Base-by-base conservation (phyloP, 2,329 filamentous ascomycete genomes). In the Stagonosporopsis rhizophila region DNA sequence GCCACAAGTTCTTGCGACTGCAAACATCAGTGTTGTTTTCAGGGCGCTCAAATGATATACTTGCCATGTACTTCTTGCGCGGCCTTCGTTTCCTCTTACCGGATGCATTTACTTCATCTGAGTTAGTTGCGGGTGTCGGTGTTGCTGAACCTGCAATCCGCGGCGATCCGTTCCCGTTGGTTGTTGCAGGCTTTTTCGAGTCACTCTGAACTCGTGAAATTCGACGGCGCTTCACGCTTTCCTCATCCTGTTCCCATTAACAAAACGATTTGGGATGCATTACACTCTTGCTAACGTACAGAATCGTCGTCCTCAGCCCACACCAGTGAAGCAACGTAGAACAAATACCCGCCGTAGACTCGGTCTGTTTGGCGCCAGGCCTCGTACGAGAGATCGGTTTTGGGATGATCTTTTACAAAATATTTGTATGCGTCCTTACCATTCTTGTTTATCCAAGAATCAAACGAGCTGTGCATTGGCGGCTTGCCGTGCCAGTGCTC, bases 1-100 rank as follows among this genome's bases (percentile, higher is more conserved):
- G 61, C 68, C n/a, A 73, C 62, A 12, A 73, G 56, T 51, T 72
- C 69, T 45, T 71, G 59, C 15, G 70, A 73, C 70, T 73, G 50
- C 30, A 35, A 28, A 17, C 37, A 39, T 71, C 46, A 67, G 64
- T 40, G 38, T 25, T 28, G 25, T 41, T n/a, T 8, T 44, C 6
- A 38, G 5, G 32, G 27, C 30, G 22, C 7, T 27, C 15, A 30
- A 22, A 14, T 38, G 14, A 30, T 45, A 20, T 44, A 54, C 62
- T 44, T 63, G 71, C 71, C 41, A 69, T 54, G 59, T 65, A 67
- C 60, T 69, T 67, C 60, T 72, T 73, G 30, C 62, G 62, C 34
- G 64, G 58, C 40, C 66, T 71, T 27, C 67, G 62, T 56, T 65
- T 70, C 50, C 67, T 70, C 50, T 73, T 73, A n/a, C 60, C 58